Percentiles rank a stretch among this genome's conserved stretches.
Conservation (phyloP, 306 rosid species). For the Castanea crenata region DNA sequence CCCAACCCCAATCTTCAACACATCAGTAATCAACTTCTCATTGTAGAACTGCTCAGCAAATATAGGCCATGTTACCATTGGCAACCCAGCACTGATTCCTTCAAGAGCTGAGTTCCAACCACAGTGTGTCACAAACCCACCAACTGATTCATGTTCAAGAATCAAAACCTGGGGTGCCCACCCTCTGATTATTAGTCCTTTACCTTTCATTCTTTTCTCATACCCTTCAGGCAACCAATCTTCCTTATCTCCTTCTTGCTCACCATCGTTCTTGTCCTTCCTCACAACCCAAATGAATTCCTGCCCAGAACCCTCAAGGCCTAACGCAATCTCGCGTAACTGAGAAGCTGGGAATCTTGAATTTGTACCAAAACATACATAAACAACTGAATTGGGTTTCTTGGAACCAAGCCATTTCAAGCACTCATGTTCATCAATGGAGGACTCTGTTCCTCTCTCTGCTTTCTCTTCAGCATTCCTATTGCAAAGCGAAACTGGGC, state of each 20-base stretch:
- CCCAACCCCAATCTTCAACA: conserved; percentile 27
- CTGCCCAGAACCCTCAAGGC: conserved; percentile 31
- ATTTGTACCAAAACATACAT: conserved; percentile 38
- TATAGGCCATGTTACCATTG: conserved; percentile 32
- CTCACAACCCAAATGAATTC: conserved; percentile 35
- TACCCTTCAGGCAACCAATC: conserved; percentile 33
- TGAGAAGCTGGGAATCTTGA: neutral
- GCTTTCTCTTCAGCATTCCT: conserved; percentile 6
- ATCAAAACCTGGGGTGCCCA: conserved; percentile 41
- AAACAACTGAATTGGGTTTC: conserved; percentile 34
- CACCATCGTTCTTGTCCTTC: neutral
- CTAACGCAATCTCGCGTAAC: conserved; percentile 18
- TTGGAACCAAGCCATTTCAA: conserved; percentile 32
- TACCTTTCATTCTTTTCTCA: conserved; percentile 33
- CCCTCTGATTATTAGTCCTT: conserved; percentile 25
- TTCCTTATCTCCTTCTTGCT: neutral
- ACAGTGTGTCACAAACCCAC: conserved; percentile 43
- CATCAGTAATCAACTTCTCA: conserved; percentile 31
- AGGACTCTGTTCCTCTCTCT: conserved; percentile 27
- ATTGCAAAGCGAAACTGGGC: conserved; percentile 38
- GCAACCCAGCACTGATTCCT: conserved; percentile 19
- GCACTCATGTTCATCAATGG: conserved; percentile 26
- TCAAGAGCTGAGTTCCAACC: conserved; percentile 57
- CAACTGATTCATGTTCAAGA: conserved; percentile 27
- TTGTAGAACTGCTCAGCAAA: conserved; percentile 34